A percentile compares a stretch with the other conserved stretches of the same genome.
Evolutionary conservation across 2,329 filamentous ascomycete genomes (phyloP).

Genomic region (Xylaria sp.): DNA sequence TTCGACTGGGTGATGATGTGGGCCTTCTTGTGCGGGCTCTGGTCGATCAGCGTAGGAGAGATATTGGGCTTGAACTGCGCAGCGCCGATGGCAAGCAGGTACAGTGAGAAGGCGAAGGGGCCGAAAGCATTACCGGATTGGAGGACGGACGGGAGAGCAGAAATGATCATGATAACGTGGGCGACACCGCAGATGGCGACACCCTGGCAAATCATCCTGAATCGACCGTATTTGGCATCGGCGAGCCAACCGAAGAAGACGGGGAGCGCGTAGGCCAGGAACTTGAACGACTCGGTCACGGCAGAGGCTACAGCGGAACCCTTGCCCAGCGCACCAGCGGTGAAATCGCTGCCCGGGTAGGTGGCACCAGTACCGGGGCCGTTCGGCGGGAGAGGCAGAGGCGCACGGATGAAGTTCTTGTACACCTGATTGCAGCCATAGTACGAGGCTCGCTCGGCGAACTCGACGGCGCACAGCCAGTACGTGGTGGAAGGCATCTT

Average conservation of each 20-base stretch:
- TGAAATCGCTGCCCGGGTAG: conserved; percentile 37
- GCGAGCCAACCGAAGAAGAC: conserved; percentile 49
- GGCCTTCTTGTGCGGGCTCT: conserved; percentile 62
- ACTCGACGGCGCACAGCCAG: conserved; percentile 55
- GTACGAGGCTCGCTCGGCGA: conserved; percentile 58
- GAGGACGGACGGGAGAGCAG: conserved; percentile 45
- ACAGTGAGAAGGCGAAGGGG: conserved; percentile 66
- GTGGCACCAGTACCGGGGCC: conserved; percentile 41
- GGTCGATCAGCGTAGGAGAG: conserved; percentile 70
- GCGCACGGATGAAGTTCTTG: conserved; percentile 59
- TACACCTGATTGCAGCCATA: conserved; percentile 56
- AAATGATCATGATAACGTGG: conserved; percentile 45
- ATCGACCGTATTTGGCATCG: conserved; percentile 49
- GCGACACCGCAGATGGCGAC: conserved; percentile 43
- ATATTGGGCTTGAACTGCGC: conserved; percentile 76
- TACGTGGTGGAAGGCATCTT: conserved; percentile 51
- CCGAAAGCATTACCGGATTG: conserved; percentile 54
- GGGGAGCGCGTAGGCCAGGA: conserved; percentile 54
- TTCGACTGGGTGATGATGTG: conserved; percentile 56
- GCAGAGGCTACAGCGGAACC: conserved; percentile 55
- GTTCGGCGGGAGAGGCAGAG: conserved; percentile 55
- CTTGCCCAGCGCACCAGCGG: conserved; percentile 56
- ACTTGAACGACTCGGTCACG: conserved; percentile 51
- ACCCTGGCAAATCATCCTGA: conserved; percentile 42
- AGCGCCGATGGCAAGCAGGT: conserved; percentile 63